A percentile compares a stretch with the other conserved stretches of the same genome.
Evolutionary conservation across 2,329 filamentous ascomycete genomes (phyloP).

Genomic region (Acephala macrosclerotiorum): DNA sequence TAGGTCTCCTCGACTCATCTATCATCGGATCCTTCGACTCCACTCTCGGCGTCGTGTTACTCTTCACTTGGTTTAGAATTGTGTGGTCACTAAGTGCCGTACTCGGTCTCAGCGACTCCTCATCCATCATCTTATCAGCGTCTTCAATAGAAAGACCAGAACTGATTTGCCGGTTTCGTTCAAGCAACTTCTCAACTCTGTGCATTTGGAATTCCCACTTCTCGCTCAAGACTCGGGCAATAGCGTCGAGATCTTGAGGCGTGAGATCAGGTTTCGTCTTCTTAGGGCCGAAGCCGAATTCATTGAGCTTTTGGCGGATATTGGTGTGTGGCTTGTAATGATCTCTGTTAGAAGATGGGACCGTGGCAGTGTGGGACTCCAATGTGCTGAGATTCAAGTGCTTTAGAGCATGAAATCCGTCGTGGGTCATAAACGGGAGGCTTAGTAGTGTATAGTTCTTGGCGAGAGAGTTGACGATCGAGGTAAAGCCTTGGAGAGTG

Average conservation of each 20-base stretch:
- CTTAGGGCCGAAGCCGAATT: constrained; percentile 37
- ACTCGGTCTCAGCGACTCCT: constrained; percentile 39
- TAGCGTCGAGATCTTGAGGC: constrained; percentile 43
- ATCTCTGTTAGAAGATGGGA: not conserved
- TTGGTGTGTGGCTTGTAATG: constrained; percentile 33
- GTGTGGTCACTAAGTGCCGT: constrained; percentile 42
- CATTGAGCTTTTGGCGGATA: constrained; percentile 41
- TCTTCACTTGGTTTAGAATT: constrained; percentile 44
- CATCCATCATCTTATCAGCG: constrained; percentile 30
- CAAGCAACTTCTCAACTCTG: constrained; percentile 40
- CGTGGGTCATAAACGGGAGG: constrained; percentile 68
- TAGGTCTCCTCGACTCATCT: constrained; percentile 20
- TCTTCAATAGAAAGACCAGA: constrained; percentile 32
- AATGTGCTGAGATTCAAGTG: constrained; percentile 46
- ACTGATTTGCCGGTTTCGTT: constrained; percentile 43
- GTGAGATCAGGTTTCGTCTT: constrained; percentile 38
- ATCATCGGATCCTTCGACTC: constrained; percentile 42
- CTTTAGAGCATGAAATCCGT: constrained; percentile 66
- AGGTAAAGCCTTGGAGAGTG: constrained; percentile 73
- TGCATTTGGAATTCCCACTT: constrained; percentile 42
- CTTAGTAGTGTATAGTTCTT: constrained; percentile 68
- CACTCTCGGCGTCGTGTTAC: constrained; percentile 42
- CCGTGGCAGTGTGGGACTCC: constrained; percentile 29
- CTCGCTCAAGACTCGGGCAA: constrained; percentile 39
- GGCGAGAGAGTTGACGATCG: constrained; percentile 72